Base-by-base conservation (phyloP, 2,329 filamentous ascomycete species). In the Cladosporium sp. region DNA sequence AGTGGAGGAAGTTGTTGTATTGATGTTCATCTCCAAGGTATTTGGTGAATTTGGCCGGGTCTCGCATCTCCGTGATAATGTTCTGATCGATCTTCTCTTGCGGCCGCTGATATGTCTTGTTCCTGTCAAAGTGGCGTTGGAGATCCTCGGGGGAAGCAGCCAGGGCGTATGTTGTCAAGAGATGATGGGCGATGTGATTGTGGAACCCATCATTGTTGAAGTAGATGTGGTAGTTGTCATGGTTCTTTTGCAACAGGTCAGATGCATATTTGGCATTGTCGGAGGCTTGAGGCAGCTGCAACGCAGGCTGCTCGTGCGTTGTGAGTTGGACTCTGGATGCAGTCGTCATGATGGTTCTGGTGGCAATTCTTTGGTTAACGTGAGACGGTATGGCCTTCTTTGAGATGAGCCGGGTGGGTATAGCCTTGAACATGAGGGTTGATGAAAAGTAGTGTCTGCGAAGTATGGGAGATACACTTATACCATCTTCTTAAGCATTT, bases 131-230 rank as follows among this genome's bases (percentile, higher is more conserved):
- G 13, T 78, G 83, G 9, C 70, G 69, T 58, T 84, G 75, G 3
- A 96, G 75, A 15, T 79, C 66, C 0, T 74, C 64, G 0, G 83
- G 66, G 0, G 77, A 70, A 7, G 88, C 89, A 1, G 85, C 85
- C 1, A 93, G 82, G 29, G 86, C 86, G 65, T 85, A 95, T 24
- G 93, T 73, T 13, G 84, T 83, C 9, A 95, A 78, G 4, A 95
- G 70, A 30, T 89, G 84, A 60, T 96, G 90, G 3, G 77, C 78
- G 54, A 93, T 88, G 62, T 96, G 90, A 65, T 96, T 76, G 63
- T 96, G 91, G 56, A 86, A 95, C 0, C 86, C 85, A 1, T 68
- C 63, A 0, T 77, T 54, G 54, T 93, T 95, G 75, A 90, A 95
- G 70, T 85, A 95, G 52, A 90, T 85, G 63, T 95, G 87, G 59